phyloP scores from a whole-genome alignment of 257 asterid species.

The Ophiorrhiza pumila region DNA sequence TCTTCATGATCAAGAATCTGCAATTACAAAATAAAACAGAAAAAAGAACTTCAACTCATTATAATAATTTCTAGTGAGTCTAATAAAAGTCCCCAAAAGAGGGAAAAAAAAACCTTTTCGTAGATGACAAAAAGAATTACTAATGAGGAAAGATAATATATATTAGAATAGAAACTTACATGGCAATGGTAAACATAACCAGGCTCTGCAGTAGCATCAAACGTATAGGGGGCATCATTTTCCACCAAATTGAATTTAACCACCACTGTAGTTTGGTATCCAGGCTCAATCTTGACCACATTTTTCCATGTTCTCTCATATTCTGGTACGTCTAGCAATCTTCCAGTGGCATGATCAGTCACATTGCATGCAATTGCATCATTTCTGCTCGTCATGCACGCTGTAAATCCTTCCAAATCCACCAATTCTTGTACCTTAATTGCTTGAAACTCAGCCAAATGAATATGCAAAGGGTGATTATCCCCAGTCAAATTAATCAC shows the following conservation, averaged over 20 bases:
- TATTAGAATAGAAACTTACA: not conserved
- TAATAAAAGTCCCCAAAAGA: too few relatives aligned
- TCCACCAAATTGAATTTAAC: conserved; percentile 16
- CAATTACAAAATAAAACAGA: not conserved
- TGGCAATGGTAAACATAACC: conserved; percentile 19
- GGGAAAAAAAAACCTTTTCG: too few relatives aligned
- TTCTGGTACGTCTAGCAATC: not conserved
- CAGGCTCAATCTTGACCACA: conserved; percentile 10
- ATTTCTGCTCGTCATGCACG: conserved; percentile 14
- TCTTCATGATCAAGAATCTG: conserved; percentile 17
- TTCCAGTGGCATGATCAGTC: conserved; percentile 7
- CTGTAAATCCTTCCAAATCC: not conserved
- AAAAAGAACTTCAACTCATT: too few relatives aligned
- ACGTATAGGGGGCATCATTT: conserved; percentile 13
- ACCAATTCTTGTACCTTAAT: conserved; percentile 12
- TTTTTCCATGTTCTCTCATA: conserved; percentile 22
- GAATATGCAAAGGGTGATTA: conserved; percentile 19
- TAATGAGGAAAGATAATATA: too few relatives aligned
- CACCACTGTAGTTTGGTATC: conserved; percentile 11
- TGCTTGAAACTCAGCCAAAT: conserved; percentile 18
- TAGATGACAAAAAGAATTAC: too few relatives aligned
- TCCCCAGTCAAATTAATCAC: conserved; percentile 18
- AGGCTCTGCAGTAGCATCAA: conserved; percentile 18
- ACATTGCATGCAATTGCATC: conserved; percentile 19
- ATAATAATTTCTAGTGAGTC: too few relatives aligned